Base-by-base conservation (phyloP, 306 rosid species). In the Aeschynomene evenia region DNA sequence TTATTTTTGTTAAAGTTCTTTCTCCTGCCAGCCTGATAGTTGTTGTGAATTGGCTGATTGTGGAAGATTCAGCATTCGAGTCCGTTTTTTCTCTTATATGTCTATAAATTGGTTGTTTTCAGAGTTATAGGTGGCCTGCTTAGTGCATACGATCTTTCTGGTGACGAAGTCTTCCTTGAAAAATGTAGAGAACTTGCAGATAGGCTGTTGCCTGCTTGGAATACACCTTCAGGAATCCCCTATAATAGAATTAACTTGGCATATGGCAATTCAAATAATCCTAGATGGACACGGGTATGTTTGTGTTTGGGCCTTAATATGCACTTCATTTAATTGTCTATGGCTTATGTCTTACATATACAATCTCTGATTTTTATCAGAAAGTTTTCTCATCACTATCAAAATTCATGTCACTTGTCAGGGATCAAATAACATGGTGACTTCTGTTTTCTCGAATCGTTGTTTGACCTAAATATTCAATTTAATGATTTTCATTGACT, bases 201-300 rank as follows among this genome's bases (percentile, higher is more conserved):
- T 74, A 86, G 53, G 76, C 60, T 86, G 43, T 81, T 84, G 53
- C 91, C 91, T 71, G 91, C 91, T 37, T 86, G 88, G 91, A 23
- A 86, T 81, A 79, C 91, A 79, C 86, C 88, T 63, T 63, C 88
- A n/a, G 91, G 88, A 74, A 81, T 86, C 72, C 91, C 91, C 5
- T 84, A 73, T 64, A 86, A 84, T 73, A 79, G 82, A 81, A 74
- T 86, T 68, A 86, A 86, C 79, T 81, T 86, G 80, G 87, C 66
- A 45, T 6, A 58, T 77, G 86, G 91, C 14, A 62, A 54, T 70
- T 60, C 85, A 67, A 63, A 71, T 74, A 86, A 86, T 43, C 86
- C 83, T 71, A 10, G 21, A 29, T 86, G 91, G 91, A 67, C 86
- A 24, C 71, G 85, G 88, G 91, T 86, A 79, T 74, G 78, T 59